Evolutionary conservation across 306 rosid genomes (phyloP), one percentile per base, ranked within the genome.

Genomic region (Lupinus albus): DNA sequence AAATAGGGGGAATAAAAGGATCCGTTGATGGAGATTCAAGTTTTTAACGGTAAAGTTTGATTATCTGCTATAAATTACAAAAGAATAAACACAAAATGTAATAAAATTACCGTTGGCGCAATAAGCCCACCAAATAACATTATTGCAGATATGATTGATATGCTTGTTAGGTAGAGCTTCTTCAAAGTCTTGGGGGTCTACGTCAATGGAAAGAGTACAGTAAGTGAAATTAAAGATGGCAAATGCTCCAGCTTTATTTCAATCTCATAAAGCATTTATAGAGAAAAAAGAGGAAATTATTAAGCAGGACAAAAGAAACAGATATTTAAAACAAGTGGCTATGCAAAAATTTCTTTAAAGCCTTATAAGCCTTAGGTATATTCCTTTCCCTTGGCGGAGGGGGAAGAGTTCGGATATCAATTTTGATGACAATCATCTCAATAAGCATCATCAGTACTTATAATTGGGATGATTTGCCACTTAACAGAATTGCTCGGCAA

Each of bases 81-180:
- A 15, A 11, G 17, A 36, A 45, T 3, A 11, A 51, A 68, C 7
- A 39, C 21, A 62, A 3, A 7, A 42, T 12, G 45, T 3, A 58
- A 74, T 20, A 54, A 67, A 73, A 84, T 86, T 87, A 93, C 98
- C 51, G 88, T 84, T 1, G 98, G 98, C 53, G 96, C 97, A 73
- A 93, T 82, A 57, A 93, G 80, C 67, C 95, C 96, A 18, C 98
- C 98, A 62, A 93, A 93, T 39, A 86, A 76, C 74, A 93, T 87
- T 80, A 88, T 78, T 25, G 84, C 92, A 45, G 89, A 82, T 65
- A 88, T 83, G 75, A 93, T 45, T 11, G 93, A 80, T 12, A 71
- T 30, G 58, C 98, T 84, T 30, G 95, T 89, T 38, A 85, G 71
- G 75, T 89, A 88, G 60, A 89, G 91, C 83, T 93, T 84, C 94